Evolutionary conservation across 805 yeast species (phyloP).

Genomic region (Kodamaea jinghongensis): DNA sequence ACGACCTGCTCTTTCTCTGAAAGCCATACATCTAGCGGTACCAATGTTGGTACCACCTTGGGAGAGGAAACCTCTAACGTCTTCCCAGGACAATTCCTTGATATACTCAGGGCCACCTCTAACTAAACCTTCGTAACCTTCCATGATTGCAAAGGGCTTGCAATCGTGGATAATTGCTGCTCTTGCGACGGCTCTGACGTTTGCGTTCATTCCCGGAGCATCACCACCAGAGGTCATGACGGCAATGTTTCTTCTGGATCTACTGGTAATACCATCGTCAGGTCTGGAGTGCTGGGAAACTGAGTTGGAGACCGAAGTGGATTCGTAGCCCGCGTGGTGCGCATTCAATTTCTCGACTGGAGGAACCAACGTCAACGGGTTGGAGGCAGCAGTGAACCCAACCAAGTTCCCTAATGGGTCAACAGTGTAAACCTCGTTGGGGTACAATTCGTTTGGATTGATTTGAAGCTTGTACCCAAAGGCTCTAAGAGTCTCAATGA

Average conservation of each 20-base stretch:
- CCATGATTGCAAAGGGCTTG: conserved; percentile 87
- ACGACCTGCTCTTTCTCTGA: conserved; percentile 83
- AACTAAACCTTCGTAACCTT: conserved; percentile 93
- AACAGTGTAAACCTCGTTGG: conserved; percentile 69
- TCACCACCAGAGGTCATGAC: conserved; percentile 99
- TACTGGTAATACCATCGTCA: conserved; percentile 10
- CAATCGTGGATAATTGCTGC: conserved; percentile 86
- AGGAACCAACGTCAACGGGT: conserved; percentile 54
- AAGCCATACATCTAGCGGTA: conserved; percentile 88
- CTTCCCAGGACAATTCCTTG: conserved; percentile 84
- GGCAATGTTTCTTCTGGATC: conserved; percentile 60
- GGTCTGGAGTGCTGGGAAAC: conserved; percentile 18
- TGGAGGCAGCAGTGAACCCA: conserved; percentile 68
- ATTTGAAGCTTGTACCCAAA: conserved; percentile 46
- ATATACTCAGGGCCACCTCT: conserved; percentile 74
- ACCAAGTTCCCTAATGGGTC: conserved; percentile 84
- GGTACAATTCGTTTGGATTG: conserved; percentile 69
- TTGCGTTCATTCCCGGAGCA: conserved; percentile 98
- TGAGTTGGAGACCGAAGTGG: conserved; percentile 18
- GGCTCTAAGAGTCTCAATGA: conserved; percentile 33
- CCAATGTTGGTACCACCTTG: conserved; percentile 96
- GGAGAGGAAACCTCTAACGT: conserved; percentile 89
- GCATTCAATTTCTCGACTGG: conserved; percentile 35
- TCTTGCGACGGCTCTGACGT: conserved; percentile 92
- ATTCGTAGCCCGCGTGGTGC: conserved; percentile 12